These are phyloP conservation scores for Sphaerulina populicola DNA, from an alignment of 2,329 filamentous ascomycete species.

Conservation along the genomic window DNA sequence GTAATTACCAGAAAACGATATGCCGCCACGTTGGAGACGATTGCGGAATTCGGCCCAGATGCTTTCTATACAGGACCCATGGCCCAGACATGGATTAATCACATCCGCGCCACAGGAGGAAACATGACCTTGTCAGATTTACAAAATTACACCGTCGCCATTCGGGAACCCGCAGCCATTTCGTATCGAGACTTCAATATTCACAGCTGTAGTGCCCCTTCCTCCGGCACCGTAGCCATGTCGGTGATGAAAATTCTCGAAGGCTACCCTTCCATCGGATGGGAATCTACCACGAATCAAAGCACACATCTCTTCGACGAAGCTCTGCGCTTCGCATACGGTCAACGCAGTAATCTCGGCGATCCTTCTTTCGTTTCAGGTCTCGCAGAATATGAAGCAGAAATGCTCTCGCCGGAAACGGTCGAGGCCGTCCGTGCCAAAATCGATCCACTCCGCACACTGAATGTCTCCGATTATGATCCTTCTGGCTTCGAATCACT, in stretches of 20 bases:
- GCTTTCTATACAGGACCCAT: constrained; percentile 67
- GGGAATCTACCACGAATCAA: constrained; percentile 51
- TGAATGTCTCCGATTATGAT: constrained; percentile 66
- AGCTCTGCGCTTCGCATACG: constrained; percentile 84
- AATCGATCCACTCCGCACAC: constrained; percentile 65
- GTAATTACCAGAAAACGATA: constrained; percentile 73
- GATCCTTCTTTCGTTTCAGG: constrained; percentile 68
- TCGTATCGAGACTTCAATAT: constrained; percentile 59
- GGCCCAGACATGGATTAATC: constrained; percentile 63
- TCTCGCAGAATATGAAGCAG: constrained; percentile 54
- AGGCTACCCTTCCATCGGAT: constrained; percentile 59
- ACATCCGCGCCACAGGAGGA: constrained; percentile 62
- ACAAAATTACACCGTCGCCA: constrained; percentile 59
- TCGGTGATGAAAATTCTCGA: constrained; percentile 75
- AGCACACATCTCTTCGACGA: constrained; percentile 78
- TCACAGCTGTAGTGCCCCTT: constrained; percentile 62
- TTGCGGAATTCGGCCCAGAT: constrained; percentile 63
- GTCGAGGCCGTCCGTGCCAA: constrained; percentile 53
- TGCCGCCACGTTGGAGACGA: constrained; percentile 67
- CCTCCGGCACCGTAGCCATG: constrained; percentile 67
- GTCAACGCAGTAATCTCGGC: constrained; percentile 63
- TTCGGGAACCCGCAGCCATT: constrained; percentile 52
- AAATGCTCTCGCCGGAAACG: constrained; percentile 57
- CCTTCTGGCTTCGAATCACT: constrained; percentile 57
- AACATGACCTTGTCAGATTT: constrained; percentile 78